These are phyloP conservation scores for Styphnolobium japonicum DNA, from an alignment of 306 rosid species.

Conservation along the genomic window DNA sequence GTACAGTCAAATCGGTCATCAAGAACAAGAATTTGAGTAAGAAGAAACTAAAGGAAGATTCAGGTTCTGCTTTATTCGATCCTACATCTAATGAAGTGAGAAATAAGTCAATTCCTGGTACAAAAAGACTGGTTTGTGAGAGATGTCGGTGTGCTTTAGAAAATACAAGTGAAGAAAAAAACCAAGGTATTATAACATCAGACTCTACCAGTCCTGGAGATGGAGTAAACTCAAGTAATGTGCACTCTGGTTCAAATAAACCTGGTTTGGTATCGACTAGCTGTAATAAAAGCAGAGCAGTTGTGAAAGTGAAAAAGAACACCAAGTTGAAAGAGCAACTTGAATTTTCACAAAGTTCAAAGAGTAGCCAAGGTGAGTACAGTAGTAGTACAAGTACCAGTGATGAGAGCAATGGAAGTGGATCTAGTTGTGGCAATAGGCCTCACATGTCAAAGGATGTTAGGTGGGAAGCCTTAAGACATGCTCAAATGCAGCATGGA, in stretches of 20 bases:
- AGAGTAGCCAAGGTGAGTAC: conserved; percentile 90
- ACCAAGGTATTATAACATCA: conserved; percentile 30
- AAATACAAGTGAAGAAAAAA: conserved; percentile 40
- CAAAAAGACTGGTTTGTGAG: conserved; percentile 65
- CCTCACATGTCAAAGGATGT: conserved; percentile 99
- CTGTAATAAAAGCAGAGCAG: conserved; percentile 39
- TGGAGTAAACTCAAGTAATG: conserved; percentile 40
- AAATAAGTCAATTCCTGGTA: conserved; percentile 41
- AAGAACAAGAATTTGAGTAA: conserved; percentile 66
- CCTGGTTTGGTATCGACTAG: conserved; percentile 38
- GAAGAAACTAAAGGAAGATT: conserved; percentile 68
- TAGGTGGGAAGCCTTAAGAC: conserved; percentile 87
- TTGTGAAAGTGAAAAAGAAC: conserved; percentile 46
- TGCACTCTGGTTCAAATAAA: conserved; percentile 36
- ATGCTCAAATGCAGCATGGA: conserved; percentile 65
- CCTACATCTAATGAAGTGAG: conserved; percentile 46
- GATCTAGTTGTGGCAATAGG: conserved; percentile 85
- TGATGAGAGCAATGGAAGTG: conserved; percentile 79
- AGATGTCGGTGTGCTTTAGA: conserved; percentile 73
- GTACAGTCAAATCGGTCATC: conserved; percentile 57
- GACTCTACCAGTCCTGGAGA: conserved; percentile 34
- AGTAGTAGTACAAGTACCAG: conserved; percentile 96
- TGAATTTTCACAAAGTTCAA: conserved; percentile 92
- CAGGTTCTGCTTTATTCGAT: conserved; percentile 45
- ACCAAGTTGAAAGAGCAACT: conserved; percentile 62